These are phyloP conservation scores for Mrakia blollopis DNA, from an alignment of 768 basidiomycete species.

Conservation along the genomic window DNA sequence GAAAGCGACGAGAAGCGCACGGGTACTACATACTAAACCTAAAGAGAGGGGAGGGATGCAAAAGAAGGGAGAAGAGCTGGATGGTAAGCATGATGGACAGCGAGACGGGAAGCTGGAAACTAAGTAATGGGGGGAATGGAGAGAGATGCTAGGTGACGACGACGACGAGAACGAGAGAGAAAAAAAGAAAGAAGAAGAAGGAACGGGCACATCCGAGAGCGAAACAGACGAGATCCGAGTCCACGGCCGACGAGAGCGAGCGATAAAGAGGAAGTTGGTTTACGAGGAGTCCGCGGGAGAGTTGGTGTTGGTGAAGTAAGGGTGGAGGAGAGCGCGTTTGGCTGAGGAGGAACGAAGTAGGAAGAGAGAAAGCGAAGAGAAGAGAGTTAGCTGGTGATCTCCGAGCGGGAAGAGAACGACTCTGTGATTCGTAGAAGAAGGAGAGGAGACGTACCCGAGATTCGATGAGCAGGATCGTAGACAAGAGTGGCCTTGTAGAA, in stretches of 20 bases:
- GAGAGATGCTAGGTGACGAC: not conserved
- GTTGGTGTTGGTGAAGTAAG: conserved; percentile 19
- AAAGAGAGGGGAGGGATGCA: no score
- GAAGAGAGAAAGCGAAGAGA: conserved; percentile 13
- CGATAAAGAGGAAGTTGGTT: not conserved
- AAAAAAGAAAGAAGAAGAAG: not conserved
- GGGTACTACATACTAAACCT: no score
- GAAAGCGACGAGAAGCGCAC: no score
- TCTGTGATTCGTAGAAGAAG: conserved; percentile 44
- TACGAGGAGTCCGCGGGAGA: conserved; percentile 8
- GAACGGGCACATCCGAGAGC: not conserved
- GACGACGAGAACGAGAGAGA: conserved; percentile 1
- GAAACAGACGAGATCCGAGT: not conserved
- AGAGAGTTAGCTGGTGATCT: not conserved
- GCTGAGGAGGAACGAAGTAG: conserved; percentile 44
- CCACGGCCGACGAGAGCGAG: not conserved
- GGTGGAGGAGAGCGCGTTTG: conserved; percentile 52
- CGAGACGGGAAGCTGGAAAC: no score
- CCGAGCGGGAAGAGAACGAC: conserved; percentile 59
- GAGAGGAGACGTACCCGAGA: conserved; percentile 54
- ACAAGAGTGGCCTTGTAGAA: conserved; percentile 57
- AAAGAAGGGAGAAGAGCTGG: not conserved
- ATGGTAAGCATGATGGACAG: not conserved
- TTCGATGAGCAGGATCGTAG: conserved; percentile 85
- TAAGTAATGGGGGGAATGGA: not conserved